A percentile compares a stretch with the other conserved stretches of the same genome.
Evolutionary conservation across 2,329 filamentous ascomycete species (phyloP).

Genomic region (Fusarium clavum): DNA sequence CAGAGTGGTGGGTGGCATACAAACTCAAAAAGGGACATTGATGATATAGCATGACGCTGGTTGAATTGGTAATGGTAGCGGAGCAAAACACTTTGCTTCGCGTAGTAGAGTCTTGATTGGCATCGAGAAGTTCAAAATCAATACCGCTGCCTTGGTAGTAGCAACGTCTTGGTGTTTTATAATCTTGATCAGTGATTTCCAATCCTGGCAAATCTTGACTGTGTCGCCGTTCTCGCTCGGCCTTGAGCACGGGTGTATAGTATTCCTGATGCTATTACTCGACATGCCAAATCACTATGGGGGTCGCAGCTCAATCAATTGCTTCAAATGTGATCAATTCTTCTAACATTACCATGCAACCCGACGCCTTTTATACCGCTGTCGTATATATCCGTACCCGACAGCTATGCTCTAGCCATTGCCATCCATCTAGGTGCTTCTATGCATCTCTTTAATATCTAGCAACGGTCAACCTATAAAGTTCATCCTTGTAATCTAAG

Average conservation of each 20-base stretch:
- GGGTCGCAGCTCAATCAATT: neutral
- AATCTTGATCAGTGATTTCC: neutral
- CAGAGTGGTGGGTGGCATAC: neutral
- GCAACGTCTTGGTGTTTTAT: neutral
- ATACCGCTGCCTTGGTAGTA: neutral
- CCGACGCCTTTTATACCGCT: conserved; percentile 16
- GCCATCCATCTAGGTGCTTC: conserved; percentile 7
- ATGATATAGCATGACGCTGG: neutral
- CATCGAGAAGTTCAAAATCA: neutral
- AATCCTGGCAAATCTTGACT: neutral
- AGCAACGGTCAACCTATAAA: neutral
- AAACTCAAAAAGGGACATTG: neutral
- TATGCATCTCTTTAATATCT: neutral
- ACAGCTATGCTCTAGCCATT: conserved; percentile 3
- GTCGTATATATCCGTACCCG: neutral
- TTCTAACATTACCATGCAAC: conserved; percentile 4
- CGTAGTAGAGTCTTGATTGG: neutral
- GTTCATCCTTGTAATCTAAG: conserved; percentile 36
- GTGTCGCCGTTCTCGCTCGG: neutral
- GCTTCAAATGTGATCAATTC: conserved; percentile 3
- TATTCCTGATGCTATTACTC: neutral
- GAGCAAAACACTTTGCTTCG: neutral
- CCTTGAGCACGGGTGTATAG: too few species aligned
- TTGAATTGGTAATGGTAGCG: neutral
- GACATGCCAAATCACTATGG: neutral